Evolutionary conservation across 2,329 filamentous ascomycete species (phyloP), one percentile per base, ranked within the genome.

Genomic region (Ascocoryne sarcoides): DNA sequence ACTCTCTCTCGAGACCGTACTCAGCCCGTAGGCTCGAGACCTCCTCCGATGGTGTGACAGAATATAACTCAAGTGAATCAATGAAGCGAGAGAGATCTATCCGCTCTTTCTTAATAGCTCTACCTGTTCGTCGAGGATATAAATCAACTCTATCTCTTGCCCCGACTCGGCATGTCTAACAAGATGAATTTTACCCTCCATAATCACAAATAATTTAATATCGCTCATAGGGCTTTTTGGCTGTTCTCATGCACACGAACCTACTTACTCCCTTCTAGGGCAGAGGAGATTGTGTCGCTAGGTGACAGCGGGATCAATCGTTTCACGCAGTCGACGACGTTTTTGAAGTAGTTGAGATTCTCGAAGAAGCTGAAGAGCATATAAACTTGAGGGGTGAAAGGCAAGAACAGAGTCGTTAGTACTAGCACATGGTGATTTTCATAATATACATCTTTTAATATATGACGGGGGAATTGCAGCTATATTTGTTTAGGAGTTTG

Each of bases 311-410:
- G 17, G 42, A 51, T 26, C 18, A 62, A 50, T 41, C 43, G 47
- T 46, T 61, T 60, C 26, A 62, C 37, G 34, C 37, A 50, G 37
- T 59, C 37, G 16, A 52, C 48, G 30, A 47, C 54, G 17, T 36
- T 43, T 48, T 58, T 47, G 5, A 65, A 42, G 40, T 60, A 64
- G 33, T 54, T 58, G 9, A 64, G 43, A 40, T 65, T 57, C 36
- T 60, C 43, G 43, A 65, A 65, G 46, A 65, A 64, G 26, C 46
- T 60, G 40, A 55, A 51, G n/a, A 65, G 53, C n/a, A n/a, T n/a
- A n/a, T n/a, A n/a, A n/a, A n/a, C n/a, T n/a, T n/a, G n/a, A n/a
- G n/a, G n/a, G n/a, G n/a, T n/a, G n/a, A n/a, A n/a, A n/a, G n/a
- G n/a, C n/a, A n/a, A n/a, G n/a, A n/a, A n/a, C n/a, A n/a, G n/a